Percentiles rank a stretch among this genome's conserved stretches.
Evolutionary conservation across 2,329 filamentous ascomycete species (phyloP).

Genomic region (Beauveria varroae): DNA sequence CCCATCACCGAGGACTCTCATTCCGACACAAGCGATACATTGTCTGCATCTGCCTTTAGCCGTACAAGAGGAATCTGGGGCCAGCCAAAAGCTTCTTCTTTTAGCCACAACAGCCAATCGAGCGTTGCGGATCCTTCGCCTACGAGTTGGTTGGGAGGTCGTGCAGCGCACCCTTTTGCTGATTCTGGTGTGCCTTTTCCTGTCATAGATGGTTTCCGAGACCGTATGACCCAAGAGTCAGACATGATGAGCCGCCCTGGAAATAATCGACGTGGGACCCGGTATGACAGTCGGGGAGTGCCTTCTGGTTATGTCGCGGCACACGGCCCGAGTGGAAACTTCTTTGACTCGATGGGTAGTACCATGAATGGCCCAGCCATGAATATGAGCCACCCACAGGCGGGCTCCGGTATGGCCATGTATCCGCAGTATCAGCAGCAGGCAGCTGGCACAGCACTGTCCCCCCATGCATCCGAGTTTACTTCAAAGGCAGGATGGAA

Average conservation of each 20-base stretch:
- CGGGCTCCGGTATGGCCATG: conserved; percentile 33
- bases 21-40: conserved; percentile 49
- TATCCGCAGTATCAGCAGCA: conserved; percentile 47
- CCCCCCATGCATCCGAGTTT: conserved; percentile 68
- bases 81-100: conserved; percentile 36
- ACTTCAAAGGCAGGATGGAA: conserved; percentile 52
- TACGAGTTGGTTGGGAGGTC: conserved; percentile 38
- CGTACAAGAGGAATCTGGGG: conserved; percentile 51
- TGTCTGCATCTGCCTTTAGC: conserved; percentile 44
- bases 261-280: conserved; percentile 36
- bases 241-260: conserved; percentile 39
- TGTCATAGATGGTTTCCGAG: conserved; percentile 35
- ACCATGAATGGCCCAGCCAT: conserved; percentile 27
- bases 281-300: conserved; percentile 38
- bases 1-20: conserved; percentile 44
- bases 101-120: conserved; percentile 27
- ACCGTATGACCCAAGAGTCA: conserved; percentile 41
- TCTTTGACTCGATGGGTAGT: conserved; percentile 29
- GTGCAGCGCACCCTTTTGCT: conserved; percentile 31
- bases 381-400: conserved; percentile 27
- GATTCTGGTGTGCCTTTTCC: conserved; percentile 31
- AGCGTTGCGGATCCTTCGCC: conserved; percentile 29
- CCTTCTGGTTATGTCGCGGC: conserved; percentile 25
- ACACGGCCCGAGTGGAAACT: conserved; percentile 27
- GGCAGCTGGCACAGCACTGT: conserved; percentile 57